Conservation (phyloP, 305 asterid species). For the Solanum hybrid region DNA sequence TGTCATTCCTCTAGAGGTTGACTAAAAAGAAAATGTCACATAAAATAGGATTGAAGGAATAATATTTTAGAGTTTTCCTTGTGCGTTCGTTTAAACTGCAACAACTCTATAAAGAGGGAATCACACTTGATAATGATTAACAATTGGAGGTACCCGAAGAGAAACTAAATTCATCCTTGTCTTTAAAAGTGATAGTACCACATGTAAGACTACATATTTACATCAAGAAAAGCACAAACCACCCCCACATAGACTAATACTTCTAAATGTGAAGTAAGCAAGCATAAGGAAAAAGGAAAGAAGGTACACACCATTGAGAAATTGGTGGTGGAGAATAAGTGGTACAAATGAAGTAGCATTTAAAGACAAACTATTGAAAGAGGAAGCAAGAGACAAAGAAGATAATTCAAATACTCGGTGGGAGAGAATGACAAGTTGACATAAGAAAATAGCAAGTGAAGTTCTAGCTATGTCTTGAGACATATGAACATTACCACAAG, state of each 20-base stretch:
- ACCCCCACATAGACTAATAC: neutral
- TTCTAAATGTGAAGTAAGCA: neutral
- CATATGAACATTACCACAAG: neutral
- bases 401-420: neutral
- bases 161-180: neutral
- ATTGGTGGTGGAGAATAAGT: neutral
- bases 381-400: neutral
- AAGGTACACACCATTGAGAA: neutral
- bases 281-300: neutral
- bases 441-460: neutral
- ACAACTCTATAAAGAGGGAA: neutral
- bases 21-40: neutral
- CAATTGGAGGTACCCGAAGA: neutral
- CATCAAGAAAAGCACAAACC: neutral
- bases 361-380: neutral
- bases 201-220: neutral
- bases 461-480: neutral
- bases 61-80: neutral
- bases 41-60: neutral
- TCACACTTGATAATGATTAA: neutral
- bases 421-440: neutral
- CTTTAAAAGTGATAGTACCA: neutral
- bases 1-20: neutral
- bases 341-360: neutral
- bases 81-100: neutral